Evolutionary conservation across 2,329 filamentous ascomycete species (phyloP), one percentile per base, ranked within the genome.

Genomic region (Verticillium tricorpus): DNA sequence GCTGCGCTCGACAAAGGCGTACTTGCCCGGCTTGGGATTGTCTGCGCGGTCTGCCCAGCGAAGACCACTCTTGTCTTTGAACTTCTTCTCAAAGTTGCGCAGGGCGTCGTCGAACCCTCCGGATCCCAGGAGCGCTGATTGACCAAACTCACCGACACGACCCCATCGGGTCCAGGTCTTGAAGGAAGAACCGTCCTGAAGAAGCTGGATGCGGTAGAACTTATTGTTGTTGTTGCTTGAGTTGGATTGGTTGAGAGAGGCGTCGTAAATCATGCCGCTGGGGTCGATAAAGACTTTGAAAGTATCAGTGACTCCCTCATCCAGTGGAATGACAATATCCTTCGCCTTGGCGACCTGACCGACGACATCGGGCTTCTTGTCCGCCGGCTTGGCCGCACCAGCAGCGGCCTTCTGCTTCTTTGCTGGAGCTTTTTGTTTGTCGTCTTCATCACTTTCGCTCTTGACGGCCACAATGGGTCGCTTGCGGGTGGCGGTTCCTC

Each of bases 161-260:
- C 92, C 92, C 91, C 90, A 96, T 61, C 91, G 83, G 2, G 89
- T 92, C 89, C 90, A 94, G 0, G 85, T 87, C 54, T 80, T 77
- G 71, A 81, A 90, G 9, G 62, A 63, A 11, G 35, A 37, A 56
- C 31, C 15, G 0, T 37, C 54, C 66, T 66, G 66, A 19, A 62
- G 34, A n/a, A 61, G 63, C 78, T 94, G 90, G 32, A 93, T 73
- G 32, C 86, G 85, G 70, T 93, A 94, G 72, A 93, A 94, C 67
- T 95, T 95, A 74, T 95, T 94, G 74, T 90, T 90, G 70, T 94
- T 95, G 56, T 82, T 75, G 0, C 79, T 76, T 0, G 90, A 79
- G 67, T 92, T 90, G 12, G 91, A 90, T 71, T 93, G 89, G 67
- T 93, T 95, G 56, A 96, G 78, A 0, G 89, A 87, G 0, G 90